phyloP scores from a whole-genome alignment of 371 early-diverging fungal genomes.

The Cokeromyces recurvatus region DNA sequence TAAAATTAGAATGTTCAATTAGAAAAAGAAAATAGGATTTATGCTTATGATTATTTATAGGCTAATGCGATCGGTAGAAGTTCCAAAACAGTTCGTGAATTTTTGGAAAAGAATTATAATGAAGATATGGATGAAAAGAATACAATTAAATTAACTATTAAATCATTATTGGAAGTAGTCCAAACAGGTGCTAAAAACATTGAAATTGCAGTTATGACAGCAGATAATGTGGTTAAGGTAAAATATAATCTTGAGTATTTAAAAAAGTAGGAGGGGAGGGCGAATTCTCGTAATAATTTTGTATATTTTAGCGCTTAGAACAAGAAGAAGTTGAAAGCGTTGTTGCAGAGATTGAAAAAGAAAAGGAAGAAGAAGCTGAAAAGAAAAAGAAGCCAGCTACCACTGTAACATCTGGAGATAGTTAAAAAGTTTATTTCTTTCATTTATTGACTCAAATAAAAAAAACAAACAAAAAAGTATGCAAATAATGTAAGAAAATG shows the following conservation, averaged over 20 bases:
- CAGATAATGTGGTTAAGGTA: constrained; percentile 68
- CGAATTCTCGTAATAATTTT: not conserved
- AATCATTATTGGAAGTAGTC: constrained; percentile 93
- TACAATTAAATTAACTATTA: constrained; percentile 87
- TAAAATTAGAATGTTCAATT: constrained; percentile 33
- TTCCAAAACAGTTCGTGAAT: constrained; percentile 95
- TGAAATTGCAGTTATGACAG: constrained; percentile 91
- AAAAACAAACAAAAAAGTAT: no score
- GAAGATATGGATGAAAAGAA: constrained; percentile 79
- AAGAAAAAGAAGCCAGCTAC: constrained; percentile 62
- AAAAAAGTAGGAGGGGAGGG: not conserved
- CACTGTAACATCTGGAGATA: constrained; percentile 27
- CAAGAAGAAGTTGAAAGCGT: constrained; percentile 81
- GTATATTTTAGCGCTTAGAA: constrained; percentile 54
- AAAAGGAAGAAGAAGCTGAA: constrained; percentile 91
- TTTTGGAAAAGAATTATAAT: constrained; percentile 95
- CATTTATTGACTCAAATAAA: no score
- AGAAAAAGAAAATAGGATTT: constrained; percentile 9
- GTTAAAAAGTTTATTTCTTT: no score
- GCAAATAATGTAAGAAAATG: no score
- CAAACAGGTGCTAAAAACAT: constrained; percentile 99
- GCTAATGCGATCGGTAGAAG: constrained; percentile 96
- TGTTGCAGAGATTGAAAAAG: constrained; percentile 84
- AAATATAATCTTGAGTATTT: not conserved
- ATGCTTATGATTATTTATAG: no score